A percentile compares a stretch with the other conserved stretches of the same genome.
These are phyloP conservation scores for Leccinum variabile DNA, from an alignment of 1,284 basidiomycete genomes.

Conservation along the genomic window DNA sequence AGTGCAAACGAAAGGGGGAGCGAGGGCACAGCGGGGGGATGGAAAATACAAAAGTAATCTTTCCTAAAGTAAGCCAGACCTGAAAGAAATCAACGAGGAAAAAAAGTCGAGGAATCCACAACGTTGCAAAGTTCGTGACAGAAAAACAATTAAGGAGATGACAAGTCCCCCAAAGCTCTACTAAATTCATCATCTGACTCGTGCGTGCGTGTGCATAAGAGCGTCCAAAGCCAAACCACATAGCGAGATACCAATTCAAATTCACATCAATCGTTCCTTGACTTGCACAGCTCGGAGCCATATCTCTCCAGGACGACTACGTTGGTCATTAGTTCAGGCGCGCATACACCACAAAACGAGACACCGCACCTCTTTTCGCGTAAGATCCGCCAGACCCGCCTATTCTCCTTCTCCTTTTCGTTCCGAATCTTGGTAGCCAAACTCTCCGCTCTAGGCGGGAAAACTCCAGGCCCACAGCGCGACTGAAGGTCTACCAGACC, in stretches of 20 bases:
- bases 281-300: constrained; percentile 70
- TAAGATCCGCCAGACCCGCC: constrained; percentile 67
- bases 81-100: neutral
- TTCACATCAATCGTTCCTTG: constrained; percentile 55
- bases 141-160: neutral
- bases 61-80: neutral
- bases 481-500: constrained; percentile 74
- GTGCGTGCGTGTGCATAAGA: neutral
- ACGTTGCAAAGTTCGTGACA: neutral
- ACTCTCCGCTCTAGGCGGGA: constrained; percentile 53
- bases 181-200: neutral
- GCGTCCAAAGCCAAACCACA: neutral
- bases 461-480: constrained; percentile 63
- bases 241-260: neutral
- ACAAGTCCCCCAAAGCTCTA: neutral
- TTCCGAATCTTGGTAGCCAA: constrained; percentile 31
- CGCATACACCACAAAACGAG: constrained; percentile 2
- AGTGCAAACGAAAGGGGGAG: neutral
- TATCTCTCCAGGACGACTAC: constrained; percentile 76
- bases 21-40: too few species aligned
- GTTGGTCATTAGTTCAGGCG: constrained; percentile 4
- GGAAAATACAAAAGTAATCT: neutral
- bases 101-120: neutral
- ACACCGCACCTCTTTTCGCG: constrained; percentile 71
- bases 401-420: constrained; percentile 46